A percentile compares a stretch with the other conserved stretches of the same genome.
These are phyloP conservation scores for Diaporthe aspalathi DNA, from an alignment of 2,329 filamentous ascomycete genomes.

Conservation along the genomic window DNA sequence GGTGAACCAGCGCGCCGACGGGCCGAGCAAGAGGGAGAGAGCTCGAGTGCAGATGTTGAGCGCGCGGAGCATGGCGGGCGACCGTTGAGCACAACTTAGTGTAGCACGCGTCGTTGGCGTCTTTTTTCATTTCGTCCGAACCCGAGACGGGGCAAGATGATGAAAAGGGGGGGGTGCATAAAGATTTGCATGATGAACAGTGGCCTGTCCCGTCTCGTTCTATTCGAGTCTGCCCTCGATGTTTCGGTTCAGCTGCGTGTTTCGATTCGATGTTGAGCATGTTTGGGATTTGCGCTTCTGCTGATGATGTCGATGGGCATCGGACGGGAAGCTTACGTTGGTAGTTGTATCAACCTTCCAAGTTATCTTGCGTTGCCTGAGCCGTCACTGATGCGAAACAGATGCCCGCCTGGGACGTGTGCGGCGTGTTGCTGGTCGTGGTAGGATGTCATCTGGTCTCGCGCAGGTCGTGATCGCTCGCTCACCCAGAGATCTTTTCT, in stretches of 20 bases:
- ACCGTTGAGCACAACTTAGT: constrained; percentile 10
- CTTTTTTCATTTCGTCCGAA: constrained; percentile 22
- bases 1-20: neutral
- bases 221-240: constrained; percentile 27
- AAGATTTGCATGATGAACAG: constrained; percentile 26
- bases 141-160: neutral
- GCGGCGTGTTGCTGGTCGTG: neutral
- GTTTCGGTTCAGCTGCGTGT: constrained; percentile 36
- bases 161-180: constrained; percentile 18
- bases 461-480: constrained; percentile 7
- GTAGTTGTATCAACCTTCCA: neutral
- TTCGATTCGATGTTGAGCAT: constrained; percentile 36
- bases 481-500: neutral
- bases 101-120: neutral
- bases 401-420: constrained; percentile 2
- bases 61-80: constrained; percentile 2
- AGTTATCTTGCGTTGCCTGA: neutral
- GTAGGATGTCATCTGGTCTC: constrained; percentile 17
- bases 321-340: constrained; percentile 11
- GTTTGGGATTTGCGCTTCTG: constrained; percentile 36
- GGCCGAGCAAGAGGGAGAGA: constrained; percentile 4
- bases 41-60: neutral
- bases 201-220: constrained; percentile 28
- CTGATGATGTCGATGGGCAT: constrained; percentile 23
- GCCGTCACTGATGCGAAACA: constrained; percentile 22